A percentile compares a stretch with the other conserved stretches of the same genome.
These are phyloP conservation scores for Neurospora sp. DNA, from an alignment of 495 filamentous ascomycete genomes.

Conservation along the genomic window DNA sequence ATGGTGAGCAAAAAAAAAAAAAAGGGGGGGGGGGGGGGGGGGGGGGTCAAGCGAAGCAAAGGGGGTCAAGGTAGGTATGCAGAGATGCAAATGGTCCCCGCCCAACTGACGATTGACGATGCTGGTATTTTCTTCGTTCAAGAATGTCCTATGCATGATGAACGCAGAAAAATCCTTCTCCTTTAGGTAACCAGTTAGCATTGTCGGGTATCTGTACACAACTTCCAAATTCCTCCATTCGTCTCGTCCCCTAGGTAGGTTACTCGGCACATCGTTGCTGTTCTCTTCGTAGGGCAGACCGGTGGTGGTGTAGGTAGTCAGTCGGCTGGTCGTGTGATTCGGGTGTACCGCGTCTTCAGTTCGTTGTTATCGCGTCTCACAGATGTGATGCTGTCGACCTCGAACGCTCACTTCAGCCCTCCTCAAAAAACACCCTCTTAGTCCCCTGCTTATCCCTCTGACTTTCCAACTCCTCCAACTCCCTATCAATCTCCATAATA, in stretches of 20 bases:
- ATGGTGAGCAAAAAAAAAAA: neutral
- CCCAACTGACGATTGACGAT: neutral
- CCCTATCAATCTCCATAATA: conserved; percentile 46
- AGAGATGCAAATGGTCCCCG: neutral
- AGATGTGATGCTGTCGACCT: neutral
- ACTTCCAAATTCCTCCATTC: neutral
- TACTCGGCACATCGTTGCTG: neutral
- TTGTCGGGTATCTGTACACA: neutral
- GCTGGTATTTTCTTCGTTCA: neutral
- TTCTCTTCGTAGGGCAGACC: neutral
- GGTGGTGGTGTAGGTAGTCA: neutral
- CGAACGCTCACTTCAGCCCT: conserved; percentile 2
- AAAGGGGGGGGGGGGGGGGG: too few species aligned
- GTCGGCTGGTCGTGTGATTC: neutral
- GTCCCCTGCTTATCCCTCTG: conserved; percentile 17
- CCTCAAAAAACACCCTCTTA: conserved; percentile 40
- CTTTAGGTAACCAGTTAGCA: neutral
- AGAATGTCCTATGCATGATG: neutral
- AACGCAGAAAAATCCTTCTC: neutral
- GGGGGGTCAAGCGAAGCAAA: too few species aligned
- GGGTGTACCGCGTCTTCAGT: neutral
- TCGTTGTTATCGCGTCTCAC: neutral
- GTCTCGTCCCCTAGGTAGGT: neutral
- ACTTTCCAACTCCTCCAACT: conserved; percentile 36
- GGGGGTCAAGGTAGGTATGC: too few species aligned